A percentile compares a stretch with the other conserved stretches of the same genome.
These are phyloP conservation scores for Cadophora malorum DNA, from an alignment of 2,329 filamentous ascomycete species.

Conservation along the genomic window DNA sequence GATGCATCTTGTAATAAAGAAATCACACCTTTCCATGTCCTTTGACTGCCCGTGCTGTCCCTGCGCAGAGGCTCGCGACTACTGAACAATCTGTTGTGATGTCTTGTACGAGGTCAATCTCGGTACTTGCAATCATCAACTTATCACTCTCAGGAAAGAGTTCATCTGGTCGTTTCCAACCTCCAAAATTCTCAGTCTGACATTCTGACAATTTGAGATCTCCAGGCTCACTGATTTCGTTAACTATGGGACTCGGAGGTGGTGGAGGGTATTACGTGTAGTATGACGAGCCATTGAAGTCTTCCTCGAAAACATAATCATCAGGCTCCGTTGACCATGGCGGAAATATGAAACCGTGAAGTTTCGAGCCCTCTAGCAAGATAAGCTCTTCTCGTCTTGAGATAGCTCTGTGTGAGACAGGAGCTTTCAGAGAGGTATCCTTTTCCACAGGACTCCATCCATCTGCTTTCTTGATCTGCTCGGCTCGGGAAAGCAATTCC, in stretches of 20 bases:
- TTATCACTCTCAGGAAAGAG: conserved; percentile 40
- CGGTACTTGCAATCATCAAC: conserved; percentile 61
- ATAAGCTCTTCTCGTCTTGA: conserved; percentile 78
- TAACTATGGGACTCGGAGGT: conserved; percentile 24
- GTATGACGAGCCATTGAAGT: conserved; percentile 51
- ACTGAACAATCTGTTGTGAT: conserved; percentile 96
- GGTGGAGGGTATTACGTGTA: conserved; percentile 63
- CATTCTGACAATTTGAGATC: conserved; percentile 74
- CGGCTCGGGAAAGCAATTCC: conserved; percentile 73
- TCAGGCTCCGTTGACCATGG: conserved; percentile 76
- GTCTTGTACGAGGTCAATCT: conserved; percentile 90
- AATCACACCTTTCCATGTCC: conserved; percentile 69
- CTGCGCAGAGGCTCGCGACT: conserved; percentile 90
- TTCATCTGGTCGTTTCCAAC: conserved; percentile 81
- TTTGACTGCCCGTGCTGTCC: conserved; percentile 71
- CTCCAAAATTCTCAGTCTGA: conserved; percentile 78
- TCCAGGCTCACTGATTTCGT: conserved; percentile 65
- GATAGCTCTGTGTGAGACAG: conserved; percentile 61
- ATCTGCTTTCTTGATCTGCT: conserved; percentile 69
- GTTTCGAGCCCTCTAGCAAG: conserved; percentile 74
- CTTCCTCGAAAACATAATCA: conserved; percentile 64
- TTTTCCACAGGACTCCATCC: conserved; percentile 34
- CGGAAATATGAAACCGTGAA: conserved; percentile 84
- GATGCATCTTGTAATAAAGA: neutral
- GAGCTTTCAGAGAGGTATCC: conserved; percentile 44